These are phyloP conservation scores for Dipteronia dyeriana DNA, from an alignment of 345 rosid species.

Conservation along the genomic window DNA sequence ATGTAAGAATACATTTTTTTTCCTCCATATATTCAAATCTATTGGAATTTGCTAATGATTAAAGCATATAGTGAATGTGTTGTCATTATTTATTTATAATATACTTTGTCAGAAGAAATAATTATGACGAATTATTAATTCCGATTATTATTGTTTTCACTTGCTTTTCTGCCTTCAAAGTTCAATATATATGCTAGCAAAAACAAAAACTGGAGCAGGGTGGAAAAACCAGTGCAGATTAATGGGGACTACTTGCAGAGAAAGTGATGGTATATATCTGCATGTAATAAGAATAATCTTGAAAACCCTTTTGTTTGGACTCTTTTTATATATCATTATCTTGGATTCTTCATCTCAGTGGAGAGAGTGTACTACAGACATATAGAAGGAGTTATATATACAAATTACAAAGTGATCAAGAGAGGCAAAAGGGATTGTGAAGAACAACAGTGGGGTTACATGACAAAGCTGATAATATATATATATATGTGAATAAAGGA, in stretches of 20 bases:
- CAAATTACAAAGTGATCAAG: background rate
- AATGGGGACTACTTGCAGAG: conserved; percentile 13
- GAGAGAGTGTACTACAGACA: conserved; percentile 20
- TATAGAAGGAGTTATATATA: conserved; percentile 16
- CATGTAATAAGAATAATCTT: conserved; percentile 15
- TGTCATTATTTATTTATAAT: conserved; percentile 31
- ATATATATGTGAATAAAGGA: background rate
- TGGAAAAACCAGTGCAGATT: background rate
- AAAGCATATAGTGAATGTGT: conserved; percentile 32
- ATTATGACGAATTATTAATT: conserved; percentile 29
- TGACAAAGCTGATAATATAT: background rate
- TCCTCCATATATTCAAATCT: background rate
- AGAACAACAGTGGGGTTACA: conserved; percentile 13
- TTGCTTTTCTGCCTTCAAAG: background rate
- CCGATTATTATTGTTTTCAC: conserved; percentile 9
- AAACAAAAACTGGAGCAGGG: background rate
- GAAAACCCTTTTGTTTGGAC: conserved; percentile 43
- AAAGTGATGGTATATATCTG: background rate
- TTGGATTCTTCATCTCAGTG: conserved; percentile 41
- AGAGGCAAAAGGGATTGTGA: conserved; percentile 29
- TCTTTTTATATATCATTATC: conserved; percentile 24
- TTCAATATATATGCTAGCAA: background rate
- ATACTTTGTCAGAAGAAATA: conserved; percentile 33
- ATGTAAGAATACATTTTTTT: background rate
- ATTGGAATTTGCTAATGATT: conserved; percentile 33